Evolutionary conservation across 1,284 basidiomycete species (phyloP).

Genomic region (Pisolithus thermaeus): DNA sequence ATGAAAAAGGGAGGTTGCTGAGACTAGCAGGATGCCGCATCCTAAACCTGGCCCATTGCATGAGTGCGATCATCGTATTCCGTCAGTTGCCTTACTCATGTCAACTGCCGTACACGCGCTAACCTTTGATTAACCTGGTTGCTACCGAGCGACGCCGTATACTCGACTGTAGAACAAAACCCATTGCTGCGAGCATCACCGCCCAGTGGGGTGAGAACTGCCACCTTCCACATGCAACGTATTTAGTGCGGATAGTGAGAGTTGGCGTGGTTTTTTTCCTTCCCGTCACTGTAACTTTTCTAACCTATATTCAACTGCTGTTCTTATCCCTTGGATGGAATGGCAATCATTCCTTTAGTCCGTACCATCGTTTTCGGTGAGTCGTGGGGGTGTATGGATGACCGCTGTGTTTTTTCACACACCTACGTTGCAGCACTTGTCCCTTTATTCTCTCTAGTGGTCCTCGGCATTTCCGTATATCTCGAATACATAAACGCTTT

Average conservation of each 20-base stretch:
- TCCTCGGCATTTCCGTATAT: conserved; percentile 18
- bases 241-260: background rate
- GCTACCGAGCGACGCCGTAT: too few relatives aligned
- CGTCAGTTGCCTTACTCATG: too few relatives aligned
- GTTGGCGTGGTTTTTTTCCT: background rate
- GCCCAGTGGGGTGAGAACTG: too few relatives aligned
- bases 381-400: background rate
- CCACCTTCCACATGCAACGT: background rate
- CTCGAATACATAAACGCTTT: conserved; percentile 3
- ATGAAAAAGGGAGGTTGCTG: background rate
- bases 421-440: conserved; percentile 8
- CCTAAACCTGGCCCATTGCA: too few relatives aligned
- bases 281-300: background rate
- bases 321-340: conserved; percentile 5
- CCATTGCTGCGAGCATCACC: too few relatives aligned
- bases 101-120: too few relatives aligned
- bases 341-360: conserved; percentile 21
- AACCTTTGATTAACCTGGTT: too few relatives aligned
- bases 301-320: background rate
- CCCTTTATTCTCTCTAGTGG: conserved; percentile 13
- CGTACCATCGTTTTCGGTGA: conserved; percentile 19
- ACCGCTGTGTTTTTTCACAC: background rate
- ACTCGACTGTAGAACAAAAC: too few relatives aligned
- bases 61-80: too few relatives aligned
- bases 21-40: background rate